Evolutionary conservation across 2,329 filamentous ascomycete genomes (phyloP).

Genomic region (Cercospora citrullina): DNA sequence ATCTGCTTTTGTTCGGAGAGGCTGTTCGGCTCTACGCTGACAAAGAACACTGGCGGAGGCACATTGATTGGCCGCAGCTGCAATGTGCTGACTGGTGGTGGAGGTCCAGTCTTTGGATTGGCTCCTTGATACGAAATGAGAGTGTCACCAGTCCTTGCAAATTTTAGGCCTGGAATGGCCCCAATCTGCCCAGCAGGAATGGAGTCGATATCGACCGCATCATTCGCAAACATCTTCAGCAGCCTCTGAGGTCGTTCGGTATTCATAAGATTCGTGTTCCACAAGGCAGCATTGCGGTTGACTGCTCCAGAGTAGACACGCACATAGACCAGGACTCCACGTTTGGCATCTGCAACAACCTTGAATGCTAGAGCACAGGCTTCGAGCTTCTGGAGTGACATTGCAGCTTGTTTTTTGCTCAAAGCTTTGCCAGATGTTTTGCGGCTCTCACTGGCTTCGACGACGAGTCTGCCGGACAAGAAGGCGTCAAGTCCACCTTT

Average conservation of each 20-base stretch:
- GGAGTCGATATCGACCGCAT: slow-evolving; percentile 78
- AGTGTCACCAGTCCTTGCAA: slow-evolving; percentile 91
- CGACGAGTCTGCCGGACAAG: slow-evolving; percentile 40
- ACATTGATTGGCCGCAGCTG: slow-evolving; percentile 86
- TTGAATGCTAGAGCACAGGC: slow-evolving; percentile 80
- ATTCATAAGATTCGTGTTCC: slow-evolving; percentile 81
- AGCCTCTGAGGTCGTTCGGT: slow-evolving; percentile 78
- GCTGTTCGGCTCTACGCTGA: slow-evolving; percentile 82
- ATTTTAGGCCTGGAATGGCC: slow-evolving; percentile 85
- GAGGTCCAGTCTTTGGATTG: slow-evolving; percentile 62
- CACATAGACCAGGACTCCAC: slow-evolving; percentile 87
- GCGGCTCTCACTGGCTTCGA: slow-evolving; percentile 26
- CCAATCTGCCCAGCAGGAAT: slow-evolving; percentile 89
- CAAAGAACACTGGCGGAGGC: slow-evolving; percentile 92
- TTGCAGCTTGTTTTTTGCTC: slow-evolving; percentile 44
- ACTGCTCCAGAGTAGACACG: slow-evolving; percentile 86
- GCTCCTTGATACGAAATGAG: slow-evolving; percentile 70
- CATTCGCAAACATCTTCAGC: slow-evolving; percentile 84
- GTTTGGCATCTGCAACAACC: slow-evolving; percentile 82
- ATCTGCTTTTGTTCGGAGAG: slow-evolving; percentile 78
- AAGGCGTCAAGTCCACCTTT: slow-evolving; percentile 56
- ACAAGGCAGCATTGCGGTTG: slow-evolving; percentile 71
- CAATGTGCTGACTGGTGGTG: slow-evolving; percentile 68
- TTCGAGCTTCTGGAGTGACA: slow-evolving; percentile 61
- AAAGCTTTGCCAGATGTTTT: slow-evolving; percentile 42